Evolutionary conservation across 176 grass and related monocot genomes (phyloP), one percentile per base, ranked within the genome.

Genomic region (Phragmites australis): DNA sequence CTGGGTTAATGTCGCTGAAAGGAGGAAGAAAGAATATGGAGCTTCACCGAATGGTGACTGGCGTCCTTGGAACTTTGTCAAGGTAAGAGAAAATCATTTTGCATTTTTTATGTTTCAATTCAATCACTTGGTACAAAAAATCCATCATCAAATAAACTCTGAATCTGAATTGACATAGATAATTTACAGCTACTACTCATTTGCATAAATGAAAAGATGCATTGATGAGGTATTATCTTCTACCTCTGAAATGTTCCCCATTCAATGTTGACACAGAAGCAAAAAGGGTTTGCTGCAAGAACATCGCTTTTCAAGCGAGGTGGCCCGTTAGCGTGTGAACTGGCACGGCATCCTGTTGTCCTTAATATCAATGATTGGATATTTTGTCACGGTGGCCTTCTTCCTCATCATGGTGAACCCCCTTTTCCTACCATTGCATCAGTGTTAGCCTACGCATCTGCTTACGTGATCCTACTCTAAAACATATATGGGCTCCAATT

Each of bases 371-470:
- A 99, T 84, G 90, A 95, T 26, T 95, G 90, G 96, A 76, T 95
- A 32, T 99, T 99, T 79, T 99, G 96, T 73, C 96, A 99, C 86
- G 96, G 96, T 50, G 96, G 90, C 43, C 96, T 99, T 83, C 90
- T 93, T 70, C 96, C 96, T 48, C 96, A 95, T 93, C 92, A 99
- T 84, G 90, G 92, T 99, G 88, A 85, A 80, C 6, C 48, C 40
- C 12, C 65, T 61, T 44, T 9, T 22, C n/a, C 50, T 67, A 63
- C 10, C 48, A 18, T 23, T 58, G 34, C 23, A 15, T 51, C 57
- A 21, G 1, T 39, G 47, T 34, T 48, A 34, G 2, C 5, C 15
- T 54, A 39, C 7, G 49, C 32, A 44, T 11, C 45, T 63, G 9
- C 47, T 43, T 13, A 75, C 0, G 13, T 56, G 16, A 10, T 66